A percentile compares a stretch with the other conserved stretches of the same genome.
Conservation (phyloP, 805 yeast genomes). For the Wickerhamiella brachini region DNA sequence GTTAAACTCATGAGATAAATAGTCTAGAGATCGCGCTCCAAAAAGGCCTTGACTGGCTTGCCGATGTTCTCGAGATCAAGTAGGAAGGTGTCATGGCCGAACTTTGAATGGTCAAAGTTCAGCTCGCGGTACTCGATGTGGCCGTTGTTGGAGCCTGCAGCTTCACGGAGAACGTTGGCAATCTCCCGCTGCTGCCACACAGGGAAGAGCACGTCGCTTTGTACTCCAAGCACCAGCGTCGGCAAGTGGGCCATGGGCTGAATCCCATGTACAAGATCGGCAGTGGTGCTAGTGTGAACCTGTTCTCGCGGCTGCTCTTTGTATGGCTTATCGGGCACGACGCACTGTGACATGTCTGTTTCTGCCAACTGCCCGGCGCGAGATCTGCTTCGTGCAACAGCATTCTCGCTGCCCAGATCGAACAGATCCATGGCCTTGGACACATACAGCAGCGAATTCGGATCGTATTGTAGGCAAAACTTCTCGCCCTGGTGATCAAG, state of each 20-base stretch:
- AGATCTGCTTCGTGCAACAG: constrained; percentile 4
- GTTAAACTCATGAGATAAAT: neutral
- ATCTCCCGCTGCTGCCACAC: constrained; percentile 89
- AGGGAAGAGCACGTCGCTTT: constrained; percentile 81
- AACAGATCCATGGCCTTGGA: constrained; percentile 93
- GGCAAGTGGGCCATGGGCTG: constrained; percentile 46
- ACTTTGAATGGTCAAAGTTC: constrained; percentile 61
- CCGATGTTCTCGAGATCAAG: constrained; percentile 72
- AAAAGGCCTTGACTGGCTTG: constrained; percentile 51
- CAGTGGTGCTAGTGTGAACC: constrained; percentile 22
- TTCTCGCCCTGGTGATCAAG: constrained; percentile 92
- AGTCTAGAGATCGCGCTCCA: constrained; percentile 23
- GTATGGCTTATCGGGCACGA: constrained; percentile 40
- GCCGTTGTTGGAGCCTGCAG: constrained; percentile 20
- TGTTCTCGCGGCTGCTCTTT: constrained; percentile 35
- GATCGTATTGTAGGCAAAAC: constrained; percentile 80
- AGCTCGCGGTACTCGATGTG: constrained; percentile 55
- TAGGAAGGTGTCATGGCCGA: constrained; percentile 86
- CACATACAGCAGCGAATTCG: constrained; percentile 75
- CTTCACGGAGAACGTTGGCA: constrained; percentile 35
- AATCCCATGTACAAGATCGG: constrained; percentile 58
- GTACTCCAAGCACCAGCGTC: constrained; percentile 77
- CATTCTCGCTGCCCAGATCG: constrained; percentile 43
- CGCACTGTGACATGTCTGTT: constrained; percentile 14
- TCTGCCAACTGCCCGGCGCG: constrained; percentile 1